Conservation (phyloP, 805 yeast species). For the Schizosaccharomyces cryophilus region DNA sequence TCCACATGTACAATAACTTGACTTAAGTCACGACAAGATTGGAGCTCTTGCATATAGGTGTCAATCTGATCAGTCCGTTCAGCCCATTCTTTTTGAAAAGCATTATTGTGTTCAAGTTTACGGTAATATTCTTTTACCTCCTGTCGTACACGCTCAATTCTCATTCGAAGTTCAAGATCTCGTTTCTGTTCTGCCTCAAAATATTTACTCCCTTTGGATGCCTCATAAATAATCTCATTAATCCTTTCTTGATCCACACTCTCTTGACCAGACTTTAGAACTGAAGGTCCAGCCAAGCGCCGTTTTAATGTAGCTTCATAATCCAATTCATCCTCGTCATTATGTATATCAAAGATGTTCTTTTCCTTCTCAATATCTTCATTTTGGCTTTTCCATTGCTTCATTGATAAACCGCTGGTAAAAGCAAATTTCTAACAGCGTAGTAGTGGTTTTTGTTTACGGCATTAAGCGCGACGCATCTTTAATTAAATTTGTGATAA, state of each 20-base stretch:
- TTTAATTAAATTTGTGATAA: too few relatives aligned
- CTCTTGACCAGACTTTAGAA: background rate
- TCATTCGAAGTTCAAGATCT: background rate
- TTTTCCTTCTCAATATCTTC: conserved; percentile 28
- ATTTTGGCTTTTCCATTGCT: background rate
- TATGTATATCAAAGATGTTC: conserved; percentile 73
- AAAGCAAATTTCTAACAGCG: too few relatives aligned
- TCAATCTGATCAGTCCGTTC: background rate
- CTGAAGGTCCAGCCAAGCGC: conserved; percentile 2
- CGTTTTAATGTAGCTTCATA: conserved; percentile 54
- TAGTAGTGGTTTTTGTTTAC: too few relatives aligned
- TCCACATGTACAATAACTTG: conserved; percentile 11
- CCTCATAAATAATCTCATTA: conserved; percentile 1
- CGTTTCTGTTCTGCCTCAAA: background rate
- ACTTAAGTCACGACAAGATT: conserved; percentile 7
- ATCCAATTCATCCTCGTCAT: conserved; percentile 83
- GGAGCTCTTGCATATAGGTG: conserved; percentile 3
- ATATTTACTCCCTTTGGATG: background rate
- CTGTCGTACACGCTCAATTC: background rate
- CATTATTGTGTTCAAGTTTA: background rate
- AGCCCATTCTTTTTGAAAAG: background rate
- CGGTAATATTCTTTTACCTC: background rate
- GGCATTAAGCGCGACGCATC: too few relatives aligned
- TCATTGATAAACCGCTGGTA: too few relatives aligned
- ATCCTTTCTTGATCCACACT: background rate